These are phyloP conservation scores for Artemisia tridentata DNA, from an alignment of 129 eudicot genomes.

Conservation along the genomic window DNA sequence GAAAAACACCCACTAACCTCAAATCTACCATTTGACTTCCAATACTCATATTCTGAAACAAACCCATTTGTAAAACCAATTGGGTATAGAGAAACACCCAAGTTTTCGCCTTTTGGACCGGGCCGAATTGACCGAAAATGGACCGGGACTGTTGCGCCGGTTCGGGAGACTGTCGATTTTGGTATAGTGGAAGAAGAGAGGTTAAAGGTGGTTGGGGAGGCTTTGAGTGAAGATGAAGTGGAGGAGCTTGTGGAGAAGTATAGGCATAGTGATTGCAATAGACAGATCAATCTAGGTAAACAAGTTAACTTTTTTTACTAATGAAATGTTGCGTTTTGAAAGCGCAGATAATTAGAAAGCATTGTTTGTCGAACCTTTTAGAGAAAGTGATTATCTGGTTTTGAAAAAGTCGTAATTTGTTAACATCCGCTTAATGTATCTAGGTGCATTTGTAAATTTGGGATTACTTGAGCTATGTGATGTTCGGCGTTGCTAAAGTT, in stretches of 20 bases:
- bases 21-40: constrained; percentile 80
- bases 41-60: constrained; percentile 80
- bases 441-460: no score
- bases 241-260: constrained; percentile 69
- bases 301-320: neutral
- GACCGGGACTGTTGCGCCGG: constrained; percentile 84
- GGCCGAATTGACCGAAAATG: constrained; percentile 84
- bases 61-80: constrained; percentile 60
- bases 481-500: no score
- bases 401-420: no score
- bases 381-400: no score
- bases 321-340: no score
- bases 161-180: constrained; percentile 20
- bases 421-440: no score
- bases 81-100: constrained; percentile 82
- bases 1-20: constrained; percentile 40
- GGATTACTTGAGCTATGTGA: no score
- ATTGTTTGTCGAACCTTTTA: no score
- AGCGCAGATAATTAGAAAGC: no score
- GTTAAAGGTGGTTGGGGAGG: constrained; percentile 54
- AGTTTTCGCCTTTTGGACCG: constrained; percentile 94
- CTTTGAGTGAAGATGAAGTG: constrained; percentile 62
- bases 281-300: constrained; percentile 91
- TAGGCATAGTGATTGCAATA: constrained; percentile 77
- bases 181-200: constrained; percentile 37